Base-by-base conservation (phyloP, 2,329 filamentous ascomycete species). In the Colletotrichum plurivorum region DNA sequence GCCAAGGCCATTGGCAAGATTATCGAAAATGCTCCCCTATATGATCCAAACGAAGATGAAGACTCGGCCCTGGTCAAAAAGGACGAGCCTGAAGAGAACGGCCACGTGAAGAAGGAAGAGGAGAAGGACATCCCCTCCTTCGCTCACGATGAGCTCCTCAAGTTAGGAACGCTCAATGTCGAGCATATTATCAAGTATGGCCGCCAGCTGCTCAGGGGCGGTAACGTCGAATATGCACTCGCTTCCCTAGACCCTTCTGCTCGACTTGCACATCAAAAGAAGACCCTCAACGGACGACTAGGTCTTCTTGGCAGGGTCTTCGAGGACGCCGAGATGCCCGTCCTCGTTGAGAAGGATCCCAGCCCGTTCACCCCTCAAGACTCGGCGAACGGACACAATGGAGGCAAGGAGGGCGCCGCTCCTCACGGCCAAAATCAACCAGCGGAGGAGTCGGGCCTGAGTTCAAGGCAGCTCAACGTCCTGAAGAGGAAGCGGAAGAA, bases 1-100 rank as follows among this genome's bases (percentile, higher is more conserved):
- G 94, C 95, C 74, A 97, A 95, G 81, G 96, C 96, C 20, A 92
- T 99, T 67, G 95, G 95, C 67, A 94, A 95, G 75, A 98, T 99
- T 73, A 91, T 97, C 71, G 92, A 95, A 67, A 93, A 98, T 84
- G 94, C 95, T 1, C 90, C 94, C 63, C 83, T 88, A 52, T 97
- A 96, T 78, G 94, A 98, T 75, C 97, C 96, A 1, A 98, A 98
- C 76, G 87, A 87, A 20, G 91, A 90, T 69, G 93, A 95, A 73
- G 87, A 85, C 45, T 73, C 77, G 15, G 72, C 78, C n/a, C 71
- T 76, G 36, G 76, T 76, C 27, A 86, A 86, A 75, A 80, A 86
- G 61, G 84, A 87, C 56, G 78, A 81, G 63, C 54, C 58, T 75
- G 67, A 74, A 73, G 83, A 85, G 60, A 82, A 83, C 70, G 80